A percentile compares a stretch with the other conserved stretches of the same genome.
Conservation (phyloP, 306 rosid genomes). For the Dalbergia oliveri region DNA sequence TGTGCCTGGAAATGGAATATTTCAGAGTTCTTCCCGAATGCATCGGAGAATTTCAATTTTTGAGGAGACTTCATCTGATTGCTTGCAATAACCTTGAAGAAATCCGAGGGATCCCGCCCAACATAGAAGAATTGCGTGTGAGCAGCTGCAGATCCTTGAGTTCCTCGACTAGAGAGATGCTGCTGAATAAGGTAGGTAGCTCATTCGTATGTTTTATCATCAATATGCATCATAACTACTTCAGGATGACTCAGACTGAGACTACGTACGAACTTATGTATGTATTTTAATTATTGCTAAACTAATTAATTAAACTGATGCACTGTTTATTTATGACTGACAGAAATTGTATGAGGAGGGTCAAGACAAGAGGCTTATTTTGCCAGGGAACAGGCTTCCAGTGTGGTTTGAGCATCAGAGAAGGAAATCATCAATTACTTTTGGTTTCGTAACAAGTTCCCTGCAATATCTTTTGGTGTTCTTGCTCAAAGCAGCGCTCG, state of each 20-base stretch:
- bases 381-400: background rate
- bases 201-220: background rate
- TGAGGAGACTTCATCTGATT: background rate
- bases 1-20: background rate
- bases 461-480: background rate
- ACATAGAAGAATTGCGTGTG: background rate
- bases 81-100: background rate
- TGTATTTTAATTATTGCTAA: too few relatives aligned
- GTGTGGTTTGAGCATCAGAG: background rate
- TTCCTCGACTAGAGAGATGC: background rate
- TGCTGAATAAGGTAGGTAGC: background rate
- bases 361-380: background rate
- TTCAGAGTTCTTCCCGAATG: background rate
- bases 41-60: background rate
- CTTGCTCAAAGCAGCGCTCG: background rate
- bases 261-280: too few relatives aligned
- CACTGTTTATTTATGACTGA: too few relatives aligned
- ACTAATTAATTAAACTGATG: background rate
- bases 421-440: background rate
- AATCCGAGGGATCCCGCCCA: slow-evolving; percentile 19
- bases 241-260: too few relatives aligned
- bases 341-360: background rate
- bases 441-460: background rate
- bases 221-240: too few relatives aligned
- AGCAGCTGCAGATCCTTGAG: background rate